Percentiles rank a stretch among this genome's conserved stretches.
Conservation (phyloP, 169 alveolate genomes). For the Plasmodium knowlesi region DNA sequence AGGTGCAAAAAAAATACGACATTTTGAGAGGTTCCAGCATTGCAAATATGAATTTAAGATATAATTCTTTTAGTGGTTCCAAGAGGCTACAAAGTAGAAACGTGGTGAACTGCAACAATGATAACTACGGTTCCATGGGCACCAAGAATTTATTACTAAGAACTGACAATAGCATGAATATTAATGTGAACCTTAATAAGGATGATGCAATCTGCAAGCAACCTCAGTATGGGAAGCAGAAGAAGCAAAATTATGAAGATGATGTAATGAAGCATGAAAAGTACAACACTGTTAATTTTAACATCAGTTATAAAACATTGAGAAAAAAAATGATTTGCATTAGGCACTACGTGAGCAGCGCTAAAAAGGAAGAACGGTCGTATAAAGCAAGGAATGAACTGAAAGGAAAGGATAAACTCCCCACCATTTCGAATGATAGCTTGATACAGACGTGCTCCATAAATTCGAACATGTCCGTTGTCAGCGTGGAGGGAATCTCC, state of each 20-base stretch:
- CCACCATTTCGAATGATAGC: constrained; percentile 12
- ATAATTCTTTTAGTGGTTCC: constrained; percentile 17
- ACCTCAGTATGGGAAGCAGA: constrained; percentile 65
- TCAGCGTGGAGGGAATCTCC: constrained; percentile 49
- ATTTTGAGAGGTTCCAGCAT: background rate
- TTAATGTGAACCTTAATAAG: constrained; percentile 4
- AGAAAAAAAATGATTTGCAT: constrained; percentile 68
- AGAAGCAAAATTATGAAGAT: constrained; percentile 40
- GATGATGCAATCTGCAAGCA: constrained; percentile 12
- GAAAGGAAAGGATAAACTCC: constrained; percentile 24
- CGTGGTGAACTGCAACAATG: background rate
- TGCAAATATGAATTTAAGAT: constrained; percentile 61
- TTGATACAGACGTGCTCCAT: constrained; percentile 49
- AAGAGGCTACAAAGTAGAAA: constrained; percentile 34
- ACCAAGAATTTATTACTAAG: constrained; percentile 4
- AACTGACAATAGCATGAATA: constrained; percentile 3
- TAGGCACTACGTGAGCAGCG: constrained; percentile 18
- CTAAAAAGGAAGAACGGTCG: constrained; percentile 15
- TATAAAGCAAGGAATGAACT: constrained; percentile 5
- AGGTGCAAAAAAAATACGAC: constrained; percentile 58
- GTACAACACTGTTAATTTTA: constrained; percentile 58
- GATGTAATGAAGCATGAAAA: constrained; percentile 45
- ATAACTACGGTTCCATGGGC: background rate
- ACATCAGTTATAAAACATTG: constrained; percentile 46
- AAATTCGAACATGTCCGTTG: constrained; percentile 43